phyloP scores from a whole-genome alignment of 73 alveolate genomes.

The Paramecium biaurelia region DNA sequence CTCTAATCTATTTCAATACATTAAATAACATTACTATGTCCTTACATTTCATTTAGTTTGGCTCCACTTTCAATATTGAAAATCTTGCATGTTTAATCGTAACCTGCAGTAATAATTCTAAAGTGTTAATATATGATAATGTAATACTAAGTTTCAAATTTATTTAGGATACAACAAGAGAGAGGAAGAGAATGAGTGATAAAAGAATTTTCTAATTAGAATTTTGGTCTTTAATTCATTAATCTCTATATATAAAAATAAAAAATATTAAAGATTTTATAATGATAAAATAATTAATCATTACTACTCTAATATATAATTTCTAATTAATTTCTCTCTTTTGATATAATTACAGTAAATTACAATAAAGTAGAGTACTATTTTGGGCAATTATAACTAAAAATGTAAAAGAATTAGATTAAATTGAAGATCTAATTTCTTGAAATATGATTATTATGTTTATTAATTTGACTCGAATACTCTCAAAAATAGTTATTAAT shows the following conservation, averaged over 20 bases:
- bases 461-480: no score
- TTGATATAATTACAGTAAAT: no score
- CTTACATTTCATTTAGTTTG: not conserved
- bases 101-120: not conserved
- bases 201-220: not conserved
- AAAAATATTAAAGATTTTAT: not conserved
- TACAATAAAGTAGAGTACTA: no score
- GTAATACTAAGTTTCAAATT: not conserved
- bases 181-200: not conserved
- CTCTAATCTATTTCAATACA: not conserved
- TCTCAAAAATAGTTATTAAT: no score
- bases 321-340: not conserved
- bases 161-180: not conserved
- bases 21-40: not conserved
- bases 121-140: not conserved
- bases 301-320: not conserved
- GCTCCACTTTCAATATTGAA: not conserved
- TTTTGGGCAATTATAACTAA: no score
- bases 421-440: not conserved
- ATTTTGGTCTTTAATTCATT: constrained; percentile 1
- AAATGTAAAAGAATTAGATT: no score
- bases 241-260: not conserved
- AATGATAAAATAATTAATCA: not conserved
- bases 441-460: no score
- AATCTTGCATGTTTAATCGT: not conserved